Evolutionary conservation across 352 stramenopile genomes (phyloP), one percentile per base, ranked within the genome.

Genomic region (Pythium periplocum): DNA sequence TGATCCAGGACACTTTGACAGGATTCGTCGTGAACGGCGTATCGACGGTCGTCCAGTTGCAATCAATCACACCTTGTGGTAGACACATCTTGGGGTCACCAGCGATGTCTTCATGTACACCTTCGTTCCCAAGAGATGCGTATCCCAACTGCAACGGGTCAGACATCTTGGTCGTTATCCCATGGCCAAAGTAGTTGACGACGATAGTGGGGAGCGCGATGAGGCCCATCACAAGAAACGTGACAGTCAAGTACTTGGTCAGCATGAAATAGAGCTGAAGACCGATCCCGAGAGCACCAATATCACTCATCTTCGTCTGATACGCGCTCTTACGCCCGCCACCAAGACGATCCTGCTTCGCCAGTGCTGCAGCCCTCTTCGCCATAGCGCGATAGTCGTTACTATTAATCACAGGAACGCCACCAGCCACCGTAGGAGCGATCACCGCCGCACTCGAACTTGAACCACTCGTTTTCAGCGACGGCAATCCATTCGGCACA

Each of bases 211-310:
- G 70, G 17, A 80, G 51, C n/a, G 73, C 48, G 4, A 78, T 45
- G n/a, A 75, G 56, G 2, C 66, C 69, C 66, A 84, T 78, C 44
- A 57, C 31, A 1, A 75, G 9, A 41, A 84, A 78, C 2, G 55
- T 38, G 6, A 71, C 52, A 11, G 50, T 62, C 10, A 75, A 26
- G 38, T 79, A 78, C 51, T 79, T 78, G 31, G 66, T 77, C 4
- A 84, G 50, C 69, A 82, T 80, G 44, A 84, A 84, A 45, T 84
- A 84, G 9, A 84, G 63, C 53, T 77, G 69, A 53, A 84, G 71
- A 11, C 74, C 74, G 37, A 84, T 77, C 10, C 74, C 74, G 4
- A 84, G 59, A 6, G 66, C 66, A 30, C 74, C 71, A 56, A 84
- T 79, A 45, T 75, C 61, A 9, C 61, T 45, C 63, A 81, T 73